Base-by-base conservation (phyloP, 2,329 filamentous ascomycete genomes). In the Aspergillus quadrilineatus region DNA sequence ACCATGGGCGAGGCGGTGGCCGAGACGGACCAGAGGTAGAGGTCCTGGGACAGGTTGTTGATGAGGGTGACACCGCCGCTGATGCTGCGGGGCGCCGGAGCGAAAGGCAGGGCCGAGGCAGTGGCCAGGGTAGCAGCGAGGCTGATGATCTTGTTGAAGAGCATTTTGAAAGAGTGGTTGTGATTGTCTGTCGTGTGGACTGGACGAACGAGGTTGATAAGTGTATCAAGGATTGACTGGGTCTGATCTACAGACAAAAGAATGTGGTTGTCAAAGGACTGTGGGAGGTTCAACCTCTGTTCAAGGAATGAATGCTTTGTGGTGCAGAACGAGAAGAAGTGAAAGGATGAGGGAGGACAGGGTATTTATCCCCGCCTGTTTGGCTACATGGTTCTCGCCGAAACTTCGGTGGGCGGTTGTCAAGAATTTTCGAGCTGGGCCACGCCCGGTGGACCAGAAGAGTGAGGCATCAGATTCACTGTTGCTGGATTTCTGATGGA, bases 11-110 rank as follows among this genome's bases (percentile, higher is more conserved):
- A 55, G 22, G 56, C 6, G 30, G 14, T 37, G 46, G 60, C 56
- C 37, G 66, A 64, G 41, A 64, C 65, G 17, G 65, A 65, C 67
- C 68, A 70, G 17, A 69, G 53, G 59, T 69, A 68, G 53, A 69
- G 49, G 47, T 61, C 56, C 10, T 62, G 30, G 44, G 43, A 29
- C 29, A 68, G 43, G 53, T 69, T 69, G 66, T 70, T 69, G 53
- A 64, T 55, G 45, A 69, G 65, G 26, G 59, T 55, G 44, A 70
- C 57, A 15, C 62, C 62, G 34, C 63, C 60, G 53, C 58, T 57
- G 37, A 54, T 55, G 50, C 58, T 43, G 37, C 54, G 44, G n/a
- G 8, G n/a, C 10, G 15, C 43, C 4, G 37, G 29, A 9, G 39
- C 30, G 15, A 44, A 5, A 15, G 55, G 53, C 17, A 56, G 47